Conservation (phyloP, 257 asterid species). For the Voacanga thouarsii region DNA sequence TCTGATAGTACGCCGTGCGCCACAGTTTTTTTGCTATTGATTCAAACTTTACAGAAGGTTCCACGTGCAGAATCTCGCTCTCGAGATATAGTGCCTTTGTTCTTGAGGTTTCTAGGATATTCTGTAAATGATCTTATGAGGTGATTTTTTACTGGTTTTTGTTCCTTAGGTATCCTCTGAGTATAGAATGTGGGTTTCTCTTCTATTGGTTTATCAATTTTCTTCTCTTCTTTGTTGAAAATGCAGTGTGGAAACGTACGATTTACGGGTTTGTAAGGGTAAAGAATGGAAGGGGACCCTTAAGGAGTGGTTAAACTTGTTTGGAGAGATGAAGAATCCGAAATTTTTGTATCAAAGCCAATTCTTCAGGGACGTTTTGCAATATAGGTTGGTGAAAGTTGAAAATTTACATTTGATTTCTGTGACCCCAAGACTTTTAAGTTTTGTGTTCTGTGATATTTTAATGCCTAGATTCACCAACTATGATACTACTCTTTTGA, state of each 20-base stretch:
- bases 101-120: constrained; percentile 80
- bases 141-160: constrained; percentile 31
- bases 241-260: constrained; percentile 49
- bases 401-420: not conserved
- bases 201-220: not conserved
- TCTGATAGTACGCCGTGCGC: constrained; percentile 53
- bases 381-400: constrained; percentile 54
- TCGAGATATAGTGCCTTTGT: constrained; percentile 66
- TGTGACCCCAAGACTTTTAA: not conserved
- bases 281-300: constrained; percentile 74
- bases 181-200: not conserved
- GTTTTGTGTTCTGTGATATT: not conserved
- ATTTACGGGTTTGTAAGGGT: constrained; percentile 40
- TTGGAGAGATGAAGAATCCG: constrained; percentile 66
- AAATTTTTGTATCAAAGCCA: constrained; percentile 51
- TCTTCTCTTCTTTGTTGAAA: constrained; percentile 15
- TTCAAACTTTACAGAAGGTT: constrained; percentile 69
- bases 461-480: not conserved
- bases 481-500: not conserved
- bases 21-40: constrained; percentile 56
- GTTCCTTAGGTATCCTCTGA: not conserved
- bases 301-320: constrained; percentile 78
- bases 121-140: constrained; percentile 44
- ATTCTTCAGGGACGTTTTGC: constrained; percentile 62
- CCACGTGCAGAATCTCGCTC: constrained; percentile 68